Evolutionary conservation across 257 asterid species (phyloP).

Genomic region (Coffea eugenioides): DNA sequence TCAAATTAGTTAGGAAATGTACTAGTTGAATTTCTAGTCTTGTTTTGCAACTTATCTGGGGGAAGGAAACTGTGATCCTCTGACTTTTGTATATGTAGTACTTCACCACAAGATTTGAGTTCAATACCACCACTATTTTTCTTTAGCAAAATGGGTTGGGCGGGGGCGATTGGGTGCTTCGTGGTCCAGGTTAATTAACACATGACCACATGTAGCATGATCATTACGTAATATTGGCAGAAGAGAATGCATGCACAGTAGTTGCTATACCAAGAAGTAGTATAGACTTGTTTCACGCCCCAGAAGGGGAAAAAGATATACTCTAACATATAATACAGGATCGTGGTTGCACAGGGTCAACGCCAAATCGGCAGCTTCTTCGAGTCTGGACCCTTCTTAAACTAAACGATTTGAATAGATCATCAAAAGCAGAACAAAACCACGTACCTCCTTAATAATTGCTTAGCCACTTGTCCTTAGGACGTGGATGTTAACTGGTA

Average conservation of each 20-base stretch:
- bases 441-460: background rate
- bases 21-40: background rate
- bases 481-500: background rate
- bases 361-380: background rate
- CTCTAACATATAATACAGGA: background rate
- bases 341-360: background rate
- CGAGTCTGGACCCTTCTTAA: background rate
- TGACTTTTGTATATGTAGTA: conserved; percentile 23
- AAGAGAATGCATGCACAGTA: background rate
- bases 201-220: background rate
- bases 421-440: background rate
- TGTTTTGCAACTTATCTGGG: background rate
- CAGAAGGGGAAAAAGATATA: background rate
- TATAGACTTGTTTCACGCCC: conserved; percentile 5
- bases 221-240: conserved; percentile 2
- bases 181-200: conserved; percentile 2
- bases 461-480: background rate
- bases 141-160: no score
- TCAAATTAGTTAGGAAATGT: no score
- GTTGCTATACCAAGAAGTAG: background rate
- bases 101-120: background rate
- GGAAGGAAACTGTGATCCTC: background rate
- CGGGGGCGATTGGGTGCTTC: conserved; percentile 1
- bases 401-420: background rate
- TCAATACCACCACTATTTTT: no score